Conservation (phyloP, 2,329 filamentous ascomycete species). For the Colletotrichum cuscutae region DNA sequence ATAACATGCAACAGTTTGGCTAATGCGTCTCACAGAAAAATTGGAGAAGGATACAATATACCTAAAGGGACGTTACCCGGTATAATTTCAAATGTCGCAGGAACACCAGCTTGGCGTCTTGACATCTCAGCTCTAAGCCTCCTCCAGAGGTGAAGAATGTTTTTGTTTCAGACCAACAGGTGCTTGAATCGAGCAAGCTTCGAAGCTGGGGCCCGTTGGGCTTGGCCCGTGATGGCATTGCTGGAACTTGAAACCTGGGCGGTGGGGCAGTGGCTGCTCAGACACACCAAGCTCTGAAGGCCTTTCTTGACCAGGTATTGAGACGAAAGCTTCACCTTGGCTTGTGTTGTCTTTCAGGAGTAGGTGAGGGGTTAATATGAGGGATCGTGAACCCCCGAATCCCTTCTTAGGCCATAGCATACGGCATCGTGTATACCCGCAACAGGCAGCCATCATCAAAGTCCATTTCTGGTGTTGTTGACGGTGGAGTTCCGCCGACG, state of each 20-base stretch:
- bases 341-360: not conserved
- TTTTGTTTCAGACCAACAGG: not conserved
- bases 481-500: not conserved
- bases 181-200: not conserved
- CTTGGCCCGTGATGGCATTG: conserved; percentile 1
- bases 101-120: not conserved
- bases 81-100: not conserved
- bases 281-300: not conserved
- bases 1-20: not conserved
- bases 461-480: not conserved
- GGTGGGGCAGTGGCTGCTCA: conserved; percentile 3
- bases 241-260: not conserved
- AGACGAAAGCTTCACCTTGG: not conserved
- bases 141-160: not conserved
- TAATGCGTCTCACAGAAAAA: not conserved
- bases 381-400: not conserved
- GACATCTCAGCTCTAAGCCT: not conserved
- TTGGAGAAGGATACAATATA: not conserved
- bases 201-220: not conserved
- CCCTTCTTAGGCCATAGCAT: not conserved
- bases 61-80: not conserved
- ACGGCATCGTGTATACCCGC: not conserved
- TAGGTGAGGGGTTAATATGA: not conserved
- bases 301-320: not conserved
- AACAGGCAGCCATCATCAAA: not conserved